These are phyloP conservation scores for Ceratocystis ficicola DNA, from an alignment of 2,329 filamentous ascomycete genomes.

Conservation along the genomic window DNA sequence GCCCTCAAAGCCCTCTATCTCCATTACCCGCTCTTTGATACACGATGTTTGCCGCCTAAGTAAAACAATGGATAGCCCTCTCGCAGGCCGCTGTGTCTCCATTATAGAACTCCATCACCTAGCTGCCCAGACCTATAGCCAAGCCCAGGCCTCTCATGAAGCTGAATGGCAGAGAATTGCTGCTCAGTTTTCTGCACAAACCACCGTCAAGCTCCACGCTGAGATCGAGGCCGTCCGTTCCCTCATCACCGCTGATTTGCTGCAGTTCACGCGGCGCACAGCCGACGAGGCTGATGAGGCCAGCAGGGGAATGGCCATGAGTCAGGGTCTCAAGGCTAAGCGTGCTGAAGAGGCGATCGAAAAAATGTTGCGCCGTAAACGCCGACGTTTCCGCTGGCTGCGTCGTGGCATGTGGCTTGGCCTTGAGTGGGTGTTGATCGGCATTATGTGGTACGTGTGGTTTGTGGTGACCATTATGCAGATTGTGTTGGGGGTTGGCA, in stretches of 20 bases:
- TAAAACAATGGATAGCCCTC: constrained; percentile 26
- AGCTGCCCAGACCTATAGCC: constrained; percentile 40
- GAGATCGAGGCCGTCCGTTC: constrained; percentile 38
- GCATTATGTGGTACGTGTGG: constrained; percentile 92
- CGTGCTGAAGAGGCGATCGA: constrained; percentile 67
- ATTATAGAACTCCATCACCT: constrained; percentile 39
- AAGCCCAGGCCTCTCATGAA: constrained; percentile 36
- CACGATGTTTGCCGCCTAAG: constrained; percentile 35
- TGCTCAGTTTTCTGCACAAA: constrained; percentile 45
- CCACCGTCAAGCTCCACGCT: constrained; percentile 41
- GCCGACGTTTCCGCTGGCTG: constrained; percentile 58
- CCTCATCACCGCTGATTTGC: constrained; percentile 42
- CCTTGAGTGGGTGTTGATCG: constrained; percentile 78
- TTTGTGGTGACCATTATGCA: constrained; percentile 69
- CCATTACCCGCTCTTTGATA: constrained; percentile 29
- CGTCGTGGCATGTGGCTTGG: constrained; percentile 65
- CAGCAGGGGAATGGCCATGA: constrained; percentile 60
- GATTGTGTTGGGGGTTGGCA: constrained; percentile 49
- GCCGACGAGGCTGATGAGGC: constrained; percentile 73
- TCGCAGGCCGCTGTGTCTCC: constrained; percentile 30
- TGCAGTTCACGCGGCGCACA: constrained; percentile 50
- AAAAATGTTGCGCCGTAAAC: constrained; percentile 57
- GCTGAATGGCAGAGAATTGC: constrained; percentile 49
- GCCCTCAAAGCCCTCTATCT: constrained; percentile 2
- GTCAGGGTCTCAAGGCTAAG: constrained; percentile 69